A percentile compares a stretch with the other conserved stretches of the same genome.
These are phyloP conservation scores for Aspergillus tubingensis DNA, from an alignment of 2,329 filamentous ascomycete genomes.

Conservation along the genomic window DNA sequence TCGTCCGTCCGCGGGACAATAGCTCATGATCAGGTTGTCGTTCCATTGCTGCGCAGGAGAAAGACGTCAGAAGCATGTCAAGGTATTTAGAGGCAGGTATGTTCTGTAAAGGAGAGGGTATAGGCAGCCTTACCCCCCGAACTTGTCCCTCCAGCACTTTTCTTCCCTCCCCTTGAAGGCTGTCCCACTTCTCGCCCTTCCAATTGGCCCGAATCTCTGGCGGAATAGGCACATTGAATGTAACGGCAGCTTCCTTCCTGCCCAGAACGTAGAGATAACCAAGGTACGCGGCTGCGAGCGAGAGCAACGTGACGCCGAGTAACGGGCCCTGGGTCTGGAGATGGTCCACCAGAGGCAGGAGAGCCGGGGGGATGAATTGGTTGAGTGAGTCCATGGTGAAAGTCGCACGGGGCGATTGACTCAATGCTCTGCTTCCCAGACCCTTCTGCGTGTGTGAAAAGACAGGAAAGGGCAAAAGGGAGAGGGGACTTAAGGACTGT, in stretches of 20 bases:
- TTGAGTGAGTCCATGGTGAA: conserved; percentile 30
- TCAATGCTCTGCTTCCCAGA: conserved; percentile 10
- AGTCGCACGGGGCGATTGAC: conserved; percentile 18
- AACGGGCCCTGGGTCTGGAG: conserved; percentile 24
- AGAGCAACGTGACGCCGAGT: conserved; percentile 30
- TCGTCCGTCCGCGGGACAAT: conserved; percentile 81
- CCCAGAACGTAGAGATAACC: conserved; percentile 34
- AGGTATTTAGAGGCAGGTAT: too few species aligned
- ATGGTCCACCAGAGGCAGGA: conserved; percentile 23
- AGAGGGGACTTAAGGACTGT: not conserved
- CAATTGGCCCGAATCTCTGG: conserved; percentile 35
- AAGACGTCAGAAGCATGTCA: not conserved
- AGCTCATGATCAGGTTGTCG: conserved; percentile 44
- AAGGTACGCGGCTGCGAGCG: conserved; percentile 34
- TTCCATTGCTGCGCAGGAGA: conserved; percentile 38
- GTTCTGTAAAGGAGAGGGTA: not conserved
- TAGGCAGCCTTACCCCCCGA: conserved; percentile 36
- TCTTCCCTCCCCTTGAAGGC: conserved; percentile 35
- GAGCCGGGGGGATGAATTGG: conserved; percentile 23
- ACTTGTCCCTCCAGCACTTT: conserved; percentile 41
- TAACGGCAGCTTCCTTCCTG: conserved; percentile 36
- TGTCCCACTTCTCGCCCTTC: conserved; percentile 39
- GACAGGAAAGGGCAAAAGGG: not conserved
- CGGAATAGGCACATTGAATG: conserved; percentile 43
- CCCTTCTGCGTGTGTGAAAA: not conserved